phyloP scores from a whole-genome alignment of 2,329 filamentous ascomycete genomes.

The Conoideocrella luteorostrata region DNA sequence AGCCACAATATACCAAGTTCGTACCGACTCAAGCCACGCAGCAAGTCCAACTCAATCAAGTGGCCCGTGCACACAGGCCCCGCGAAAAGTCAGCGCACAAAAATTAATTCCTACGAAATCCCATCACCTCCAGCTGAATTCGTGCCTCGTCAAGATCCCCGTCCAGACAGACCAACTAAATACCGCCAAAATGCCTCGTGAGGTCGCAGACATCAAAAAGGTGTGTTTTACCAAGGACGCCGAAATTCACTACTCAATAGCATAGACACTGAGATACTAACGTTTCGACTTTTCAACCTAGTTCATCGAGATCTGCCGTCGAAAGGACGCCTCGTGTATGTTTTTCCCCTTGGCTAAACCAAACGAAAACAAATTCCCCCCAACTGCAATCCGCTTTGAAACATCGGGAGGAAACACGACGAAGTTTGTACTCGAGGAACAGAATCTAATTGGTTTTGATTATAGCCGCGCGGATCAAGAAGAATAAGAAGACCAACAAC shows the following conservation, averaged over 20 bases:
- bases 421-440: slow-evolving; percentile 8
- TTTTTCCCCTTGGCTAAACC: slow-evolving; percentile 33
- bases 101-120: slow-evolving; percentile 3
- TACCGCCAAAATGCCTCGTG: slow-evolving; percentile 86
- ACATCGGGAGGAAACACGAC: slow-evolving; percentile 8
- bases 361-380: slow-evolving; percentile 6
- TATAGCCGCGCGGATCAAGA: slow-evolving; percentile 86
- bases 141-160: slow-evolving; percentile 13
- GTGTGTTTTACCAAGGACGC: slow-evolving; percentile 28
- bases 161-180: slow-evolving; percentile 21
- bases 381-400: neutral
- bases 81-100: slow-evolving; percentile 15
- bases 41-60: no score
- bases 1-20: no score
- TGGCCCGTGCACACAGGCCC: slow-evolving; percentile 18
- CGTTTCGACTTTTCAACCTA: slow-evolving; percentile 33
- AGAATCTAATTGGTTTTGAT: slow-evolving; percentile 11
- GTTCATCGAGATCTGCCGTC: slow-evolving; percentile 99
- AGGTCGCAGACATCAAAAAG: slow-evolving; percentile 97
- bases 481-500: slow-evolving; percentile 82
- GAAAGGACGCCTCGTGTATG: slow-evolving; percentile 99
- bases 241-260: neutral
- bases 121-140: neutral
- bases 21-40: no score
- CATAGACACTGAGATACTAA: slow-evolving; percentile 1